Evolutionary conservation across 225 moss, liverwort and hornwort species (phyloP).

Genomic region (Pseudisothecium myosuroides): DNA sequence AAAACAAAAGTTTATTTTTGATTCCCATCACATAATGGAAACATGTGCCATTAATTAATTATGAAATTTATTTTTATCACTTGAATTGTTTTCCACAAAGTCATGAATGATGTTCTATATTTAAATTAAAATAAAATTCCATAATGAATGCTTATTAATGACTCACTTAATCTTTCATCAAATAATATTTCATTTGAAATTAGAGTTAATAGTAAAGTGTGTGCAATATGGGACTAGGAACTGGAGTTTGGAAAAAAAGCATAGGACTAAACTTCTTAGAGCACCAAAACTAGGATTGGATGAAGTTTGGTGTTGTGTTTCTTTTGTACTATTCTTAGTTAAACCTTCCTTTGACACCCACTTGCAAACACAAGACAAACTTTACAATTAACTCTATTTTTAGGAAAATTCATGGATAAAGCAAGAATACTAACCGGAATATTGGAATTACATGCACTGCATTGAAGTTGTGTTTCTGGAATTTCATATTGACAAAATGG

Average conservation of each 20-base stretch:
- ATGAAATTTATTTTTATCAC: too few relatives aligned
- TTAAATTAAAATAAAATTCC: not conserved
- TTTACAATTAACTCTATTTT: too few relatives aligned
- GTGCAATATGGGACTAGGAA: too few relatives aligned
- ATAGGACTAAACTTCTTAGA: too few relatives aligned
- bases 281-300: too few relatives aligned
- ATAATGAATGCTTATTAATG: not conserved
- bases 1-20: not conserved
- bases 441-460: conserved; percentile 17
- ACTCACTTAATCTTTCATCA: not conserved
- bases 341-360: too few relatives aligned
- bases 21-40: not conserved
- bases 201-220: too few relatives aligned
- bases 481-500: conserved; percentile 48
- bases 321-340: too few relatives aligned
- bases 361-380: too few relatives aligned
- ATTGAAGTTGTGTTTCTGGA: conserved; percentile 63
- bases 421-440: not conserved
- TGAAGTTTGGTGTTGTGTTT: too few relatives aligned
- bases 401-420: not conserved
- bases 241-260: too few relatives aligned
- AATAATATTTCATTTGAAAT: not conserved
- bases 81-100: not conserved
- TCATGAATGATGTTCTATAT: fast-evolving
- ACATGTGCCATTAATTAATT: too few relatives aligned